phyloP scores from a whole-genome alignment of 2,329 filamentous ascomycete species.

The Graphiopsis chlorocephala region DNA sequence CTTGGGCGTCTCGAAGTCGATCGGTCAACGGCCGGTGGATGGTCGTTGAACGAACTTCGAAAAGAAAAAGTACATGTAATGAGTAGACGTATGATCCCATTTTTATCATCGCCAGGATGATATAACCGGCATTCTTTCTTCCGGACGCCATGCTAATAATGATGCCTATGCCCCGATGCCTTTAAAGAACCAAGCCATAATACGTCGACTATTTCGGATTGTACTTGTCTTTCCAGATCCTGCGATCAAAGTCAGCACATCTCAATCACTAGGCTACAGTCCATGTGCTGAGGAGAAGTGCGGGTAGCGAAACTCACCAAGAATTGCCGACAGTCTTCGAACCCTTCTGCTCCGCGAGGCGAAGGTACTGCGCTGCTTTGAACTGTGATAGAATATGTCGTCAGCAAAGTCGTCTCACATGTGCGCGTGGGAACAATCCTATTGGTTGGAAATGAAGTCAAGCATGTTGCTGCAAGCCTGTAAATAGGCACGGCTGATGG shows the following conservation, averaged over 20 bases:
- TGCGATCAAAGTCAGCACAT: constrained; percentile 37
- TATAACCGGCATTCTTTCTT: not conserved
- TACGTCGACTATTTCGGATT: constrained; percentile 24
- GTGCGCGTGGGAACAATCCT: not conserved
- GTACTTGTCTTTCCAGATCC: constrained; percentile 99
- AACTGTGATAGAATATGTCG: constrained; percentile 53
- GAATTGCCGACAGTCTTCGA: constrained; percentile 90
- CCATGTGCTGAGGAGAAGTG: not conserved
- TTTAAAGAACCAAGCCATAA: not conserved
- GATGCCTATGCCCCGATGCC: not conserved
- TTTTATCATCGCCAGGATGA: not conserved
- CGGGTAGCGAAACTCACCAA: constrained; percentile 65
- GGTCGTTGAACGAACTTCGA: too few species aligned
- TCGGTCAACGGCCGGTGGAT: too few species aligned
- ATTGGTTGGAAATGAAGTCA: not conserved
- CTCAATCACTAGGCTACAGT: not conserved
- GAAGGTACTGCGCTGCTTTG: constrained; percentile 83
- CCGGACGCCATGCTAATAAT: constrained; percentile 1
- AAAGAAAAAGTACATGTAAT: too few species aligned
- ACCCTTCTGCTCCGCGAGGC: constrained; percentile 82
- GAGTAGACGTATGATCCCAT: not conserved
- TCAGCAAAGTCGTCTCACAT: not conserved
- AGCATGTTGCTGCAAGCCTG: not conserved
- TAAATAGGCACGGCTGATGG: not conserved
- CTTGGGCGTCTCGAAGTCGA: too few species aligned